Percentiles rank a stretch among this genome's conserved stretches.
Conservation (phyloP, 2,329 filamentous ascomycete species). For the Microdochium trichocladiopsis region DNA sequence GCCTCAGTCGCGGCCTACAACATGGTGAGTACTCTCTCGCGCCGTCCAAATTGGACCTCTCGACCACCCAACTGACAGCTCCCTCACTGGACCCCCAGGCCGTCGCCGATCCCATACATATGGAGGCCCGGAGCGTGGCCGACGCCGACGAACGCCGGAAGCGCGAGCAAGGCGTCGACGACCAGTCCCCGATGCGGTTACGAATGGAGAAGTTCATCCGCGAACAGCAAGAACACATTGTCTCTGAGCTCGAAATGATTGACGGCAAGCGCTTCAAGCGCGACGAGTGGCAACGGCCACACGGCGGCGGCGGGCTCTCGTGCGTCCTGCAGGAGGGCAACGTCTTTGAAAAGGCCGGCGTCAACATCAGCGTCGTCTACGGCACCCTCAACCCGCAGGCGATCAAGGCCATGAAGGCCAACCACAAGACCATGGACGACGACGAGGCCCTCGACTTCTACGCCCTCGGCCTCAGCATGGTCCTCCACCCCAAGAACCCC, state of each 20-base stretch:
- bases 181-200: conserved; percentile 87
- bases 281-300: conserved; percentile 81
- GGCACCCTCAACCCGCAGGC: conserved; percentile 80
- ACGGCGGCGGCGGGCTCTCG: conserved; percentile 88
- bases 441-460: conserved; percentile 87
- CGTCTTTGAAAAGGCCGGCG: conserved; percentile 95
- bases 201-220: conserved; percentile 98
- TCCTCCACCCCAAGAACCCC: conserved; percentile 88
- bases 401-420: conserved; percentile 86
- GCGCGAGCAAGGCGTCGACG: conserved; percentile 66
- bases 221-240: conserved; percentile 82
- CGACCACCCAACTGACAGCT: background rate
- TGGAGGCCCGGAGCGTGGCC: conserved; percentile 67
- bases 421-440: conserved; percentile 83
- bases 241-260: conserved; percentile 72
- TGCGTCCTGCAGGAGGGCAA: conserved; percentile 94
- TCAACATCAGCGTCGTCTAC: conserved; percentile 93
- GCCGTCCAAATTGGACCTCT: background rate
- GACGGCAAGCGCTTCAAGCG: conserved; percentile 76
- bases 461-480: conserved; percentile 85
- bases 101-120: conserved; percentile 30
- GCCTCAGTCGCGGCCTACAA: background rate
- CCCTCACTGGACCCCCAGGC: conserved; percentile 9
- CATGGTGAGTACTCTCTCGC: background rate
- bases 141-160: conserved; percentile 79